Evolutionary conservation across 177 flowering plant genomes (phyloP).

Genomic region (Vitis hybrid): DNA sequence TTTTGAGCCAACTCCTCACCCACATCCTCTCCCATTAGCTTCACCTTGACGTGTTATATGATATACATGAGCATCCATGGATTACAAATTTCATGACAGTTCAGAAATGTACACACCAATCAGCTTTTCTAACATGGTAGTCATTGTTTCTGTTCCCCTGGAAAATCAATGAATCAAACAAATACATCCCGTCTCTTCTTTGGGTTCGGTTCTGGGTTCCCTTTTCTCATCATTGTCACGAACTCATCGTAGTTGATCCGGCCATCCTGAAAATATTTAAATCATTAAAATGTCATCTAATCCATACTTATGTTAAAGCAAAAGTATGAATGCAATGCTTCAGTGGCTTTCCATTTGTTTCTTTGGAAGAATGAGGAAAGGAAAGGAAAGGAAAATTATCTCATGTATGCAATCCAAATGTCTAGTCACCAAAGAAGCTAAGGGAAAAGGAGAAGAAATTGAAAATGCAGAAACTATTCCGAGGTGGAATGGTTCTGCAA

Average conservation of each 20-base stretch:
- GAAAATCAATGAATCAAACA: conserved; percentile 15
- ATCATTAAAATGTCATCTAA: not conserved
- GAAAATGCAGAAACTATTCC: too few relatives aligned
- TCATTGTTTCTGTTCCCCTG: not conserved
- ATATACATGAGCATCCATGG: not conserved
- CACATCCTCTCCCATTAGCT: not conserved
- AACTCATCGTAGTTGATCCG: conserved; percentile 81
- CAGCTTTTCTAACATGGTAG: not conserved
- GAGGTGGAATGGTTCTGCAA: too few relatives aligned
- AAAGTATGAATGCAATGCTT: too few relatives aligned
- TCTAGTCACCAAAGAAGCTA: too few relatives aligned
- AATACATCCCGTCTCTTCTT: conserved; percentile 61
- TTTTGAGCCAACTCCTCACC: not conserved
- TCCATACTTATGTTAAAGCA: too few relatives aligned
- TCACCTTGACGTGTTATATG: not conserved
- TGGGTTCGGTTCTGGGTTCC: conserved; percentile 60
- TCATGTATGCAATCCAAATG: too few relatives aligned
- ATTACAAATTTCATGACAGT: not conserved
- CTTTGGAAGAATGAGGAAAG: too few relatives aligned
- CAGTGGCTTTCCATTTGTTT: too few relatives aligned
- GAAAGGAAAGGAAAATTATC: not conserved
- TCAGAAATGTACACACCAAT: not conserved
- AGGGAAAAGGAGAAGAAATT: too few relatives aligned
- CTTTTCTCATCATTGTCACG: conserved; percentile 91
- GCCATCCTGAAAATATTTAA: conserved; percentile 60